phyloP scores from a whole-genome alignment of 768 basidiomycete genomes.

The Termitomyces titanicus region DNA sequence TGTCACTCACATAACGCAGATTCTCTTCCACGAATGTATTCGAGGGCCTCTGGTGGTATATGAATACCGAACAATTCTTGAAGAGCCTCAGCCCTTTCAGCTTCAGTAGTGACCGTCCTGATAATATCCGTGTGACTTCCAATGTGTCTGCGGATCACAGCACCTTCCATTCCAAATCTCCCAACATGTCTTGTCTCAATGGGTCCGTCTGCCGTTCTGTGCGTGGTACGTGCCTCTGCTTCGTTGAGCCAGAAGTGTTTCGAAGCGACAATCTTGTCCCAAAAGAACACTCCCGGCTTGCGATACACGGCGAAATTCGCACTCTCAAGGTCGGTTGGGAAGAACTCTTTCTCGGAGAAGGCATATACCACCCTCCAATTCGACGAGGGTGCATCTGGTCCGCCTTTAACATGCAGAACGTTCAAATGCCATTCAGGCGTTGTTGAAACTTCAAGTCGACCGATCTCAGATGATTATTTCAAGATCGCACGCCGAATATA shows the following conservation, averaged over 20 bases:
- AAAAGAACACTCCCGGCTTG: conserved; percentile 2
- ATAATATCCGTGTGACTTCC: conserved; percentile 5
- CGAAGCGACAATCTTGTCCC: conserved; percentile 6
- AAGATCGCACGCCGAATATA: background rate
- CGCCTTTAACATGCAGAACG: conserved; percentile 8
- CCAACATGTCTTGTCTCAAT: conserved; percentile 2
- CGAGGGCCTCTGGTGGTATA: conserved; percentile 1
- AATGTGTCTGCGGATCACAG: conserved; percentile 6
- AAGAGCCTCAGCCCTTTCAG: conserved; percentile 6
- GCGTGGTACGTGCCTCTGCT: background rate
- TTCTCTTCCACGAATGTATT: conserved; percentile 25
- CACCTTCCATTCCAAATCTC: conserved; percentile 7
- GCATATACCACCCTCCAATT: conserved; percentile 9
- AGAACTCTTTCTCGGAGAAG: conserved; percentile 9
- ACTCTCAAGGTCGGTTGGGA: conserved; percentile 7
- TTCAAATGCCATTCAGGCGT: conserved; percentile 7
- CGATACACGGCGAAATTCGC: conserved; percentile 8
- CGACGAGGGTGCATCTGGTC: background rate
- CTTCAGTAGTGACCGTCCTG: conserved; percentile 3
- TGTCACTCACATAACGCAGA: no score
- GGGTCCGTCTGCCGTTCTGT: background rate
- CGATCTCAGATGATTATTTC: background rate
- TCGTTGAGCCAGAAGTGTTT: conserved; percentile 10
- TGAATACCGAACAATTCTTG: conserved; percentile 10
- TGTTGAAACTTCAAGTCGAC: background rate